phyloP scores from a whole-genome alignment of 352 stramenopile species.

The Pythium oligandrum region DNA sequence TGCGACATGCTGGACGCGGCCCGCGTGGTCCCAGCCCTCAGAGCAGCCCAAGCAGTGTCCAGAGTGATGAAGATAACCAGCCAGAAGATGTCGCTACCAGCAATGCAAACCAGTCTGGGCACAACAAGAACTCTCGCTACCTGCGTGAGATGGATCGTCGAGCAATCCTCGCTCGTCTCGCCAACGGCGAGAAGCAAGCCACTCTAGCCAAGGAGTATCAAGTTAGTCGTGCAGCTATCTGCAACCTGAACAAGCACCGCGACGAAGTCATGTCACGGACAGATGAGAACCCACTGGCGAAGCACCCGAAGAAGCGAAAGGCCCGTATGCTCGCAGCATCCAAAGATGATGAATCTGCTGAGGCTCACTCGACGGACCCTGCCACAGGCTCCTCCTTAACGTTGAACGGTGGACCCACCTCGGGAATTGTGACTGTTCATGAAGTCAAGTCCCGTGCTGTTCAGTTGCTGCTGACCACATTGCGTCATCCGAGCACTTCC shows the following conservation, averaged over 20 bases:
- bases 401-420: background rate
- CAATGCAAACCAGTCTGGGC: background rate
- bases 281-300: slow-evolving; percentile 46
- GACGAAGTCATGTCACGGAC: slow-evolving; percentile 37
- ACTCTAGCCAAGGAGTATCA: slow-evolving; percentile 60
- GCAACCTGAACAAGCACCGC: slow-evolving; percentile 59
- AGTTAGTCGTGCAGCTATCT: slow-evolving; percentile 55
- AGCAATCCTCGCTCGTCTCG: slow-evolving; percentile 41
- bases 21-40: too few relatives aligned
- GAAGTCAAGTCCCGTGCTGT: slow-evolving; percentile 31
- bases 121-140: slow-evolving; percentile 44
- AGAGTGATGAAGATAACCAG: slow-evolving; percentile 3
- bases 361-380: background rate
- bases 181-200: slow-evolving; percentile 53
- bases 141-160: slow-evolving; percentile 59
- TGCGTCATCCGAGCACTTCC: slow-evolving; percentile 27
- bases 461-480: slow-evolving; percentile 31
- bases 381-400: background rate
- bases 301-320: slow-evolving; percentile 48
- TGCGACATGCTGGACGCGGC: too few relatives aligned
- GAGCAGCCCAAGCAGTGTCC: background rate
- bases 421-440: slow-evolving; percentile 5
- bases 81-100: slow-evolving; percentile 1
- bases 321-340: background rate
- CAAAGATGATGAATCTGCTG: background rate